Conservation (phyloP, 2,329 filamentous ascomycete species). For the Aciculosporium take region DNA sequence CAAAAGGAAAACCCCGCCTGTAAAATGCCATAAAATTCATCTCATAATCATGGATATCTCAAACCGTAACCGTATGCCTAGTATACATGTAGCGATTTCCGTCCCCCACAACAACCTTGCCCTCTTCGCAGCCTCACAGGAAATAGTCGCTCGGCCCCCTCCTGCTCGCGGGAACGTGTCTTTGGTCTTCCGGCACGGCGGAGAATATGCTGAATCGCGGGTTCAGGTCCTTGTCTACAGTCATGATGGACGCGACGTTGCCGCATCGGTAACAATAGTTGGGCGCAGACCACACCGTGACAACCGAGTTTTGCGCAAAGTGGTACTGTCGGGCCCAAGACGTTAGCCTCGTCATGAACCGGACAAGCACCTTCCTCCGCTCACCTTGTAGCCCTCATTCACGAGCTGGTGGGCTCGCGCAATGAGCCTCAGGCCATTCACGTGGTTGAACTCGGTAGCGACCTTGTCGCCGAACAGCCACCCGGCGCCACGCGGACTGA, state of each 20-base stretch:
- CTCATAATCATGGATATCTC: slow-evolving; percentile 25
- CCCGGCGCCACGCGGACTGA: slow-evolving; percentile 88
- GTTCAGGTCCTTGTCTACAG: slow-evolving; percentile 68
- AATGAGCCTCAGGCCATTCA: slow-evolving; percentile 92
- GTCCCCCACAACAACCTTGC: slow-evolving; percentile 12
- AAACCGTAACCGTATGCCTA: slow-evolving; percentile 26
- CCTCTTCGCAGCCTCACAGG: slow-evolving; percentile 30
- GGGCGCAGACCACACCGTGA: slow-evolving; percentile 95
- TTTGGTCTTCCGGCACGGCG: slow-evolving; percentile 72
- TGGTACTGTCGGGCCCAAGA: slow-evolving; percentile 60
- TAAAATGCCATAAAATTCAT: slow-evolving; percentile 14
- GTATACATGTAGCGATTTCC: slow-evolving; percentile 23
- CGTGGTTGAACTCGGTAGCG: slow-evolving; percentile 91
- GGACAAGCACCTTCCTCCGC: background rate
- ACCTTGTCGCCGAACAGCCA: slow-evolving; percentile 98
- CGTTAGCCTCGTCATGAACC: background rate
- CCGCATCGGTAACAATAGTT: slow-evolving; percentile 94
- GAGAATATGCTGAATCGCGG: slow-evolving; percentile 89
- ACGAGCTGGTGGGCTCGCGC: slow-evolving; percentile 95
- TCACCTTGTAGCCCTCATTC: slow-evolving; percentile 92
- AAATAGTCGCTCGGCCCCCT: slow-evolving; percentile 58
- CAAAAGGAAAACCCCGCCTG: slow-evolving; percentile 3
- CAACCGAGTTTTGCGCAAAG: slow-evolving; percentile 86
- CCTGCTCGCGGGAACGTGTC: slow-evolving; percentile 61
- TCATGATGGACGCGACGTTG: slow-evolving; percentile 94